These are phyloP conservation scores for Citrus glauca DNA, from an alignment of 345 rosid species.

Conservation along the genomic window DNA sequence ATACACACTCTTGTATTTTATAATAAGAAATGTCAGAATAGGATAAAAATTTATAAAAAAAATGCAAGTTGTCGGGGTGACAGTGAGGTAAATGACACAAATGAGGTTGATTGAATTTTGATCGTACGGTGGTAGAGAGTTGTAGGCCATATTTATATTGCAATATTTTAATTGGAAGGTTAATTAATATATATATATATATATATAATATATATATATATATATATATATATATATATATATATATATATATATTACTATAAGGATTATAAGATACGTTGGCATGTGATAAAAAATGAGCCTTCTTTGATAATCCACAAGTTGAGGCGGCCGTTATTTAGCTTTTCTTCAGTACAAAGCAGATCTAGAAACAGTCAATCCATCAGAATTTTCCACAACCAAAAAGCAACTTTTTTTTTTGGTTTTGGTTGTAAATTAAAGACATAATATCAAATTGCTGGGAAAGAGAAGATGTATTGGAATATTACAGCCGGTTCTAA, in stretches of 20 bases:
- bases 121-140: too few species aligned
- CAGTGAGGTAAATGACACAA: not conserved
- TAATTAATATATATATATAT: too few species aligned
- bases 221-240: too few species aligned
- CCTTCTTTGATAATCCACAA: not conserved
- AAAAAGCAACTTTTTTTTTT: too few species aligned
- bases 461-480: not conserved
- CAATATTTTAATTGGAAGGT: too few species aligned
- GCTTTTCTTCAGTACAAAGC: not conserved
- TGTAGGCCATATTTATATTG: too few species aligned
- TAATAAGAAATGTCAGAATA: not conserved
- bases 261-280: too few species aligned
- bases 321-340: not conserved
- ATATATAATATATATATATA: too few species aligned
- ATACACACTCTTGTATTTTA: not conserved
- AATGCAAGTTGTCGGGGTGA: constrained; percentile 4
- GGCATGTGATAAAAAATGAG: not conserved
- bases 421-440: too few species aligned
- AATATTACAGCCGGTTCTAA: not conserved
- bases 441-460: too few species aligned
- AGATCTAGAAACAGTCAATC: too few species aligned
- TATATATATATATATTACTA: too few species aligned
- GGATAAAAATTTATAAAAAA: not conserved
- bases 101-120: not conserved
- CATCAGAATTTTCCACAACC: not conserved